Evolutionary conservation across 805 yeast species (phyloP).

Genomic region (Torulaspora microellipsoides): DNA sequence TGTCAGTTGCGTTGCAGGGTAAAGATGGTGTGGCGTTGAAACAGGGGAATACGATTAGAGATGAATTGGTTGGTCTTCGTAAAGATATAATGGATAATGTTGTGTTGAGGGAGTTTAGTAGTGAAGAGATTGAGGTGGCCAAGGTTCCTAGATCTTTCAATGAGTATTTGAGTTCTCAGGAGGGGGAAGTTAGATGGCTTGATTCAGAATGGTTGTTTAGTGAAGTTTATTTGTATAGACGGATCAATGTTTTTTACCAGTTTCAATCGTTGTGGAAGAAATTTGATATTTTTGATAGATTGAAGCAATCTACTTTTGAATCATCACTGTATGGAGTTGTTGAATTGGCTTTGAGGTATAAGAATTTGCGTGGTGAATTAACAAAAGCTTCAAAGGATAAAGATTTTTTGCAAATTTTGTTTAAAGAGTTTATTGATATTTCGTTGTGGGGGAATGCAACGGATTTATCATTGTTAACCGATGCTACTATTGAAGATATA

Average conservation of each 20-base stretch:
- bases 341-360: constrained; percentile 69
- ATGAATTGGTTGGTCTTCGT: constrained; percentile 41
- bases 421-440: constrained; percentile 79
- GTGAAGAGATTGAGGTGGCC: constrained; percentile 34
- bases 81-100: constrained; percentile 42
- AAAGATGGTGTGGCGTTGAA: constrained; percentile 26
- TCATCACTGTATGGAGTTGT: constrained; percentile 73
- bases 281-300: constrained; percentile 69
- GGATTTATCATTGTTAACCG: constrained; percentile 83
- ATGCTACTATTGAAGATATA: constrained; percentile 84
- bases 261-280: constrained; percentile 36
- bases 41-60: constrained; percentile 48
- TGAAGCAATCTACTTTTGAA: constrained; percentile 70
- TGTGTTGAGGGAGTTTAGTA: constrained; percentile 42
- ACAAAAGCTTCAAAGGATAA: constrained; percentile 9
- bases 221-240: constrained; percentile 81
- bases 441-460: constrained; percentile 99
- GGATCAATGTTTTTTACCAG: constrained; percentile 45
- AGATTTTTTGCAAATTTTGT: constrained; percentile 51
- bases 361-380: constrained; percentile 37
- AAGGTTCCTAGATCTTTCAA: constrained; percentile 56
- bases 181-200: constrained; percentile 54
- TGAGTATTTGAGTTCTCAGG: constrained; percentile 37
- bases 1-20: constrained; percentile 35
- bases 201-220: constrained; percentile 87